Evolutionary conservation across 192 early-diverging fungal genomes (phyloP), one percentile per base, ranked within the genome.

Genomic region (Backusella luteola): DNA sequence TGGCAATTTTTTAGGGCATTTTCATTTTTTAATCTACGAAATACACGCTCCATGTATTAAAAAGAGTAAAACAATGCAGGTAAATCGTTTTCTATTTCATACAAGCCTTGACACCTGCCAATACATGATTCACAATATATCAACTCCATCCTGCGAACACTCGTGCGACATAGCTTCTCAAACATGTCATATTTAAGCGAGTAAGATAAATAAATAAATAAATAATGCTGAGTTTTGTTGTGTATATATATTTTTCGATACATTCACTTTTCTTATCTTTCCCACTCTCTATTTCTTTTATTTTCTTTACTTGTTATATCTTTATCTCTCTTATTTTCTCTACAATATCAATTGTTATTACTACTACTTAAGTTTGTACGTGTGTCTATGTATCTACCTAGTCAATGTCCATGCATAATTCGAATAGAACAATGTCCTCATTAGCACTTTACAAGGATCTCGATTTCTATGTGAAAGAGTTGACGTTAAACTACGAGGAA

Each of bases 351-450:
- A 21, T 21, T 53, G 4, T 53, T 19, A n/a, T 17, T 53, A 53
- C 2, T 53, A 63, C 23, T 26, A 63, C n/a, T 63, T 29, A 12
- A 29, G 7, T 63, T 29, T 63, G 56, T 63, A 12, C 56, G 23
- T 63, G 56, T 63, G 9, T 63, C 56, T 63, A 63, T 63, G 56
- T 63, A 23, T 63, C 23, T 14, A 63, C 3, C 23, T 12, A 12
- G 23, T 63, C 56, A 26, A 63, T 63, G 56, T 29, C 56, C 11
- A 9, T 63, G 23, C 21, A 63, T 14, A 23, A 63, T 63, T 63
- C 23, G 12, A 63, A 63, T 63, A 63, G 23, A 63, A 14, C 56
- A 63, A 63, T 63, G 56, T 63, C 56, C 56, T 63, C 56, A 63
- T 63, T 63, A 63, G 8, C 21, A 63, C 26, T 63, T 7, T 63